Evolutionary conservation across 2,329 filamentous ascomycete species (phyloP).

Genomic region (Golovinomyces cichoracearum): DNA sequence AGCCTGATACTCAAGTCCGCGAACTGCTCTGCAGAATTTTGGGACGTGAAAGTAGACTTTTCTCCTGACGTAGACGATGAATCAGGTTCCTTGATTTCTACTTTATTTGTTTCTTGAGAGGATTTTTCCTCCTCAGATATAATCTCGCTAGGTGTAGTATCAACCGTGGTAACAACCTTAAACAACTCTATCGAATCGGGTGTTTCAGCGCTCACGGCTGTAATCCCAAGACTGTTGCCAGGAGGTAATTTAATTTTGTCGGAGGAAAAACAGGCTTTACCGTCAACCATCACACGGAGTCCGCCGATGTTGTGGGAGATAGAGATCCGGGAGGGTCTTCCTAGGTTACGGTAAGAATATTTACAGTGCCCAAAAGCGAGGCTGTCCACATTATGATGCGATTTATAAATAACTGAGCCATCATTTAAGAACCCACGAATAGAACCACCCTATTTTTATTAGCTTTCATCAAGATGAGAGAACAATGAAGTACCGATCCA

Average conservation of each 20-base stretch:
- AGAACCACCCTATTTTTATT: conserved; percentile 33
- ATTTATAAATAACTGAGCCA: conserved; percentile 52
- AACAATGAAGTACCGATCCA: conserved; percentile 23
- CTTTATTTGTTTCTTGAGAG: conserved; percentile 13
- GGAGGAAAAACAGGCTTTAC: conserved; percentile 57
- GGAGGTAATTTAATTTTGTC: conserved; percentile 51
- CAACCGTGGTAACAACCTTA: conserved; percentile 51
- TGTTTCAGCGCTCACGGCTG: conserved; percentile 66
- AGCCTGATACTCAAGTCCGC: conserved; percentile 64
- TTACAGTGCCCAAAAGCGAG: conserved; percentile 84
- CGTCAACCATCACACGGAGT: conserved; percentile 62
- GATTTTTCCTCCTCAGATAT: neutral
- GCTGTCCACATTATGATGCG: conserved; percentile 50
- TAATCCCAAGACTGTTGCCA: conserved; percentile 67
- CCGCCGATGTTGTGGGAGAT: conserved; percentile 36
- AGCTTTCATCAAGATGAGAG: conserved; percentile 3
- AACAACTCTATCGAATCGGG: conserved; percentile 89
- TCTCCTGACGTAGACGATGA: conserved; percentile 2
- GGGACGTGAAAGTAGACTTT: conserved; percentile 18
- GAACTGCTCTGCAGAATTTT: conserved; percentile 36
- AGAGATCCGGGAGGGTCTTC: conserved; percentile 55
- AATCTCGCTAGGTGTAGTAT: conserved; percentile 13
- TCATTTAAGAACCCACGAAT: conserved; percentile 88
- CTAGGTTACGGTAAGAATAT: conserved; percentile 75
- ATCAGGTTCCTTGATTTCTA: conserved; percentile 6